phyloP scores from a whole-genome alignment of 441 rosid species.

The Sinapis alba region DNA sequence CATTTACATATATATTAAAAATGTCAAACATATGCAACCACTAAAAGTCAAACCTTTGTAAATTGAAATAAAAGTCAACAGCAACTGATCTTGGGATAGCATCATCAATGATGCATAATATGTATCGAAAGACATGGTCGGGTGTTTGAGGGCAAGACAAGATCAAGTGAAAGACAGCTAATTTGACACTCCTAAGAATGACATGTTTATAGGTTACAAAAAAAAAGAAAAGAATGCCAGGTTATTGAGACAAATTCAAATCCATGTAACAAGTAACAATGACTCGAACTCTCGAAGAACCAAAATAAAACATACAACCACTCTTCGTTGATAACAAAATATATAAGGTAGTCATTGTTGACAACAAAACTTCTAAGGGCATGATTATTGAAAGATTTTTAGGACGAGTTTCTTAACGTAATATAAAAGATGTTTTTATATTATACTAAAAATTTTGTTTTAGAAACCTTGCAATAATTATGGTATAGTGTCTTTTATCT shows the following conservation, averaged over 20 bases:
- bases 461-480: too few species aligned
- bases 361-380: neutral
- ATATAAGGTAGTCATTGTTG: neutral
- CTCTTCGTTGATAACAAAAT: conserved; percentile 23
- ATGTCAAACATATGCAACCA: neutral
- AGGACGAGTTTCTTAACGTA: too few species aligned
- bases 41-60: conserved; percentile 1
- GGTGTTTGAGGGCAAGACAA: conserved; percentile 18
- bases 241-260: conserved; percentile 24
- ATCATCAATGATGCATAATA: neutral
- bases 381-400: too few species aligned
- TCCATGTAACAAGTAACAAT: conserved; percentile 11
- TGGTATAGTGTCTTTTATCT: neutral
- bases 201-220: neutral
- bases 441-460: too few species aligned
- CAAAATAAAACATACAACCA: neutral
- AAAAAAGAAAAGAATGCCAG: neutral
- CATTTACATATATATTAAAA: neutral
- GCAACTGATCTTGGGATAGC: neutral
- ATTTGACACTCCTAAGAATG: neutral
- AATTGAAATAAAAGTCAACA: conserved; percentile 6
- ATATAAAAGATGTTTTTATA: too few species aligned
- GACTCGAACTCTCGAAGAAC: neutral
- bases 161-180: conserved; percentile 7
- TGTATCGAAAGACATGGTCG: conserved; percentile 15